Evolutionary conservation across 192 early-diverging fungal genomes (phyloP).

Genomic region (Entomortierella lignicola): DNA sequence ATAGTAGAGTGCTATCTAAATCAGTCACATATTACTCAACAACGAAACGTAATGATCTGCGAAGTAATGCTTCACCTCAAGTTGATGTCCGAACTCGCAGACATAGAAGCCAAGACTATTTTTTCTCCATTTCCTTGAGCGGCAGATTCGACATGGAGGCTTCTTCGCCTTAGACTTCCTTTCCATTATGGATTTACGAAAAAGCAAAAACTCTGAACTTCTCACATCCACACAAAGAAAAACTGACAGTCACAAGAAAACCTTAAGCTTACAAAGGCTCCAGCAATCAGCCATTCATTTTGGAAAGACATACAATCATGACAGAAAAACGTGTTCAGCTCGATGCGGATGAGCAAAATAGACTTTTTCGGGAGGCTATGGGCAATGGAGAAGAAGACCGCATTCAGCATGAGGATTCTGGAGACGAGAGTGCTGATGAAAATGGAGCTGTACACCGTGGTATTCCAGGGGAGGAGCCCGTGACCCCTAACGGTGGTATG

Average conservation of each 20-base stretch:
- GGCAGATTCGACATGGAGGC: slow-evolving; percentile 26
- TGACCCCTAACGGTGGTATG: slow-evolving; percentile 12
- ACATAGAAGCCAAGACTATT: slow-evolving; percentile 29
- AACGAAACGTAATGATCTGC: neutral
- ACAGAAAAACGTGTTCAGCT: slow-evolving; percentile 36
- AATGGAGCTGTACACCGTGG: slow-evolving; percentile 42
- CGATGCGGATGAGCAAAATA: slow-evolving; percentile 44
- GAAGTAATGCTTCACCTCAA: slow-evolving; percentile 20
- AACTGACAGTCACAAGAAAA: neutral
- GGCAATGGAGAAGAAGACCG: neutral
- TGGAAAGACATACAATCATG: too few species aligned
- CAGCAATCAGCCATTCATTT: too few species aligned
- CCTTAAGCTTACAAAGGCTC: too few species aligned
- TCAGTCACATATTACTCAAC: neutral
- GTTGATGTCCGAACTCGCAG: slow-evolving; percentile 33
- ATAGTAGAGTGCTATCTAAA: neutral
- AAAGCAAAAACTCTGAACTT: too few species aligned
- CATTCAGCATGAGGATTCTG: slow-evolving; percentile 23
- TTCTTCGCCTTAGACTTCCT: slow-evolving; percentile 5
- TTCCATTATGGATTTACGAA: neutral
- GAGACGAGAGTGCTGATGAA: slow-evolving; percentile 41
- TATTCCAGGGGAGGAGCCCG: slow-evolving; percentile 43
- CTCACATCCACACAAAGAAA: too few species aligned
- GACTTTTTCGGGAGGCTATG: slow-evolving; percentile 40
- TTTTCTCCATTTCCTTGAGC: slow-evolving; percentile 25